Conservation (phyloP, 2,329 filamentous ascomycete genomes). For the Diaporthe sp. region DNA sequence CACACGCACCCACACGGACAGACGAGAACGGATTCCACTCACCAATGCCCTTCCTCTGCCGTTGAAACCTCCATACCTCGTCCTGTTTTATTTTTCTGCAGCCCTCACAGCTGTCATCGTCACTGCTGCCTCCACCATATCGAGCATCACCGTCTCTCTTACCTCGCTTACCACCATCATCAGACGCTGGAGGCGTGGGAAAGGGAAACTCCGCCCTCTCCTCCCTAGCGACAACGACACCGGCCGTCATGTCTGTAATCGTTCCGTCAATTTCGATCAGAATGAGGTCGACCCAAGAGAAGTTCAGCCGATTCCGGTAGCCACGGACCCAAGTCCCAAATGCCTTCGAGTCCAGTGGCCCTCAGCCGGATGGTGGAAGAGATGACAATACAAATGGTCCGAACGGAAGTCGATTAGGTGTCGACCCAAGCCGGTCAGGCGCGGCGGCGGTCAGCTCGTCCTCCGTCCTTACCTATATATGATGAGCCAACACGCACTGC, state of each 20-base stretch:
- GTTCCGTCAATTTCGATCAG: neutral
- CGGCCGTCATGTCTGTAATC: neutral
- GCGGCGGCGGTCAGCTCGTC: neutral
- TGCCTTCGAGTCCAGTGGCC: neutral
- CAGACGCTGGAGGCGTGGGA: slow-evolving; percentile 31
- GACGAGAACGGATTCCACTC: neutral
- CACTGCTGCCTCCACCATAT: too few relatives aligned
- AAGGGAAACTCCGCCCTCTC: neutral
- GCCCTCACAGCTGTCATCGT: slow-evolving; percentile 22
- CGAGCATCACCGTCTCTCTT: neutral
- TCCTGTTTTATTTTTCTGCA: slow-evolving; percentile 29
- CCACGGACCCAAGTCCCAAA: neutral
- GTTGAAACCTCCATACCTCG: slow-evolving; percentile 26
- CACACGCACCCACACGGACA: too few relatives aligned
- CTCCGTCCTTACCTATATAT: slow-evolving; percentile 2
- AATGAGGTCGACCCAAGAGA: neutral
- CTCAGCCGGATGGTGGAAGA: neutral
- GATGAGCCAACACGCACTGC: neutral
- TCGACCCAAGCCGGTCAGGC: neutral
- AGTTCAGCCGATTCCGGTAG: neutral
- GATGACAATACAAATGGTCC: neutral
- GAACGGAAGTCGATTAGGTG: neutral
- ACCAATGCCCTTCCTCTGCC: slow-evolving; percentile 5
- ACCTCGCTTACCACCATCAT: neutral
- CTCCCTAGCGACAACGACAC: neutral